A percentile compares a stretch with the other conserved stretches of the same genome.
Evolutionary conservation across 2,329 filamentous ascomycete species (phyloP).

Genomic region (Paramyrothecium sp.): DNA sequence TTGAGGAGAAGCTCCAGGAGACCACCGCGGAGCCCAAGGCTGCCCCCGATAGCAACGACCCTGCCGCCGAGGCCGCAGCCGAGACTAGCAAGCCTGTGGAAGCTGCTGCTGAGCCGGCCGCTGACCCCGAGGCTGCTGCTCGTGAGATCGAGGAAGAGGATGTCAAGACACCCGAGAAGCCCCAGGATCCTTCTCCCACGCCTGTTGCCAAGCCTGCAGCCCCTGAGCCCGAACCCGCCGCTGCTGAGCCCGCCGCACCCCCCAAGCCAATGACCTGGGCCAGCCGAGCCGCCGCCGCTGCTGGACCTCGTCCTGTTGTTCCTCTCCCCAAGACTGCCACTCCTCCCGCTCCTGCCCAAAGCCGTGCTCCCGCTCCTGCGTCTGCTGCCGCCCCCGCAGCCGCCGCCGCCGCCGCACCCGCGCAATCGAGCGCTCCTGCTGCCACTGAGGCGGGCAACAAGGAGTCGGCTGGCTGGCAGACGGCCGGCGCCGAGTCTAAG

Average conservation of each 20-base stretch:
- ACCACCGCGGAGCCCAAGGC: constrained; percentile 37
- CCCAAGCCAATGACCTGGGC: constrained; percentile 74
- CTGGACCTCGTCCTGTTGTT: constrained; percentile 51
- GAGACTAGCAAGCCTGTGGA: constrained; percentile 30
- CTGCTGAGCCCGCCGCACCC: constrained; percentile 42
- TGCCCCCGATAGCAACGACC: constrained; percentile 28
- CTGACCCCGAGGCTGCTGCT: constrained; percentile 48
- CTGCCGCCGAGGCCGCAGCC: constrained; percentile 28
- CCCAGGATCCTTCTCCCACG: constrained; percentile 60
- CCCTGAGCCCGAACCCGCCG: constrained; percentile 48
- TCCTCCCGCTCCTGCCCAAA: constrained; percentile 44
- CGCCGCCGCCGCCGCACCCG: constrained; percentile 34
- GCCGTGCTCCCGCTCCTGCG: constrained; percentile 51
- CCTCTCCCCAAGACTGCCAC: constrained; percentile 58
- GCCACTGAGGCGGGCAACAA: constrained; percentile 42
- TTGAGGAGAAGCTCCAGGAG: constrained; percentile 78
- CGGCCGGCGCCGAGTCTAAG: constrained; percentile 79
- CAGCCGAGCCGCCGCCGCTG: constrained; percentile 61
- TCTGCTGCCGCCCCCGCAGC: constrained; percentile 36
- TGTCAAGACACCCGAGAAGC: constrained; percentile 60
- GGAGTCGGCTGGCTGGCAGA: constrained; percentile 73
- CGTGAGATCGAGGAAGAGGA: constrained; percentile 56
- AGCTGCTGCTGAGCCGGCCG: constrained; percentile 8
- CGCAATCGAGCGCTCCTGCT: constrained; percentile 37
- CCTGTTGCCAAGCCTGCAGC: constrained; percentile 47